A percentile compares a stretch with the other conserved stretches of the same genome.
These are phyloP conservation scores for Dryas drummondii DNA, from an alignment of 306 rosid genomes.

Conservation along the genomic window DNA sequence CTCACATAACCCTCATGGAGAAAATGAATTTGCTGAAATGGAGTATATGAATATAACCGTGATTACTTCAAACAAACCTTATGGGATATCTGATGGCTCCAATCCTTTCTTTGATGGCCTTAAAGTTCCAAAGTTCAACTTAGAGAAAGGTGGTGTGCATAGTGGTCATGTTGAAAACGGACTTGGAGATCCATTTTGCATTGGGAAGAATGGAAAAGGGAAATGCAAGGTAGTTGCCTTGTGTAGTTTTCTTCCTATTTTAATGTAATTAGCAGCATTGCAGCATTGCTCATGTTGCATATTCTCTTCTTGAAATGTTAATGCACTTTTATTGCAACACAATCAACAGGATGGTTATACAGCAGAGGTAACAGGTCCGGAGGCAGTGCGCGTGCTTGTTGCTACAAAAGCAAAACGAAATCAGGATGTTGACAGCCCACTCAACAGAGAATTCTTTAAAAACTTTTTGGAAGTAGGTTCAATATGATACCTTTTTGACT, in stretches of 20 bases:
- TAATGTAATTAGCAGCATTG: neutral
- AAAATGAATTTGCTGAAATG: conserved; percentile 88
- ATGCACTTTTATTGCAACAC: conserved; percentile 9
- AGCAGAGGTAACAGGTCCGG: conserved; percentile 51
- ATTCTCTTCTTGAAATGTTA: neutral
- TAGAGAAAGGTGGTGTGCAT: conserved; percentile 71
- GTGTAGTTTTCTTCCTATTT: neutral
- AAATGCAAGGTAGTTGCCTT: conserved; percentile 59
- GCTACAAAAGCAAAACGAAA: conserved; percentile 84
- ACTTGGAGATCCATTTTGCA: conserved; percentile 77
- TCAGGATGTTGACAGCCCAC: conserved; percentile 43
- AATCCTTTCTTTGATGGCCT: conserved; percentile 70
- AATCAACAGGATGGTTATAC: conserved; percentile 88
- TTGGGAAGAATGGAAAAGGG: conserved; percentile 68
- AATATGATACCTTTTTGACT: neutral
- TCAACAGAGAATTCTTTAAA: conserved; percentile 65
- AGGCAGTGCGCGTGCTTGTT: conserved; percentile 69
- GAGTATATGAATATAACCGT: conserved; percentile 85
- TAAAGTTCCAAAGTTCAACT: conserved; percentile 55
- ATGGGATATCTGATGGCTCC: conserved; percentile 76
- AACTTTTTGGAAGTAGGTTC: conserved; percentile 69
- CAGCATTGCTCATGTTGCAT: neutral
- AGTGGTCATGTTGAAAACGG: conserved; percentile 89
- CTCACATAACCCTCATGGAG: conserved; percentile 40
- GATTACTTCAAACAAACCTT: conserved; percentile 81